These are phyloP conservation scores for Corrigiola litoralis DNA, from an alignment of 179 eudicot species.

Conservation along the genomic window DNA sequence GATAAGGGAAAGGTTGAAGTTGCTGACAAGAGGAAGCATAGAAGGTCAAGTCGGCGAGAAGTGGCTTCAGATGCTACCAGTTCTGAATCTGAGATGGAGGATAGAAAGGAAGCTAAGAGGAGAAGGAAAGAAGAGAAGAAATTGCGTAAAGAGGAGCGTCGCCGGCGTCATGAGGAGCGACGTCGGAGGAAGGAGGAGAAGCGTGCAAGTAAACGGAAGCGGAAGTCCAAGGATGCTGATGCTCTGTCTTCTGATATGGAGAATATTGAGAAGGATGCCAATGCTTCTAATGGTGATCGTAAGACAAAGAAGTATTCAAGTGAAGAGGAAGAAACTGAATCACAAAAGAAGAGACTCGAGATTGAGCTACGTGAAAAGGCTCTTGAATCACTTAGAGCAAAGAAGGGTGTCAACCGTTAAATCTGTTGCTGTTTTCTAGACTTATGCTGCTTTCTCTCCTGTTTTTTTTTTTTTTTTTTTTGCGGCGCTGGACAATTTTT, in stretches of 20 bases:
- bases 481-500: conserved; percentile 18
- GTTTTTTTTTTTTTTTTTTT: too few species aligned
- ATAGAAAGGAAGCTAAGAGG: conserved; percentile 73
- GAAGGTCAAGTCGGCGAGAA: conserved; percentile 54
- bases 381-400: conserved; percentile 85
- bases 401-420: conserved; percentile 72
- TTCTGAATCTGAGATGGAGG: conserved; percentile 69
- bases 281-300: conserved; percentile 48
- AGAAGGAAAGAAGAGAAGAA: conserved; percentile 84
- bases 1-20: conserved; percentile 41
- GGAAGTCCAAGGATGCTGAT: conserved; percentile 50
- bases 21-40: conserved; percentile 67
- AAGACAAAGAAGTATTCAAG: conserved; percentile 34
- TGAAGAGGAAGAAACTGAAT: conserved; percentile 46
- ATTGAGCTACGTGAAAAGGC: conserved; percentile 93
- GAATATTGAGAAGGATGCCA: conserved; percentile 34
- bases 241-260: conserved; percentile 47
- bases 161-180: conserved; percentile 73
- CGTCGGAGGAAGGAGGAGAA: conserved; percentile 70
- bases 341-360: conserved; percentile 83
- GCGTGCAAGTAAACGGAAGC: conserved; percentile 60
- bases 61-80: conserved; percentile 58
- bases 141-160: conserved; percentile 73
- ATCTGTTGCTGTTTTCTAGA: conserved; percentile 24
- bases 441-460: conserved; percentile 18